phyloP scores from a whole-genome alignment of 164 flowering plant species.

The Brasenia schreberi region DNA sequence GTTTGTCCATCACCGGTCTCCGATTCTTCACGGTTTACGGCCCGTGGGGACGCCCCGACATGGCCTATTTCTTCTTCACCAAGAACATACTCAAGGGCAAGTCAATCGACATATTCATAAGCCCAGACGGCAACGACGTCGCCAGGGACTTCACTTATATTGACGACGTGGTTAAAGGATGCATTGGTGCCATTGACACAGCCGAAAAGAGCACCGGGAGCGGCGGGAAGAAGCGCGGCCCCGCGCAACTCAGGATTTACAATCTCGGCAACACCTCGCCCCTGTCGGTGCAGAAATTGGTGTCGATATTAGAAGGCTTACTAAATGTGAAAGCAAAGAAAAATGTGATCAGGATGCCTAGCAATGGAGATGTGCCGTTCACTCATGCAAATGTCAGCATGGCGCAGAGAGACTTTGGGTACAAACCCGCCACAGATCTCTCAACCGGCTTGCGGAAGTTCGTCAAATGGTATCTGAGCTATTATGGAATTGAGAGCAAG shows the following conservation, averaged over 20 bases:
- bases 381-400: conserved; percentile 89
- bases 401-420: conserved; percentile 70
- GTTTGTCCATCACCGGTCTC: conserved; percentile 67
- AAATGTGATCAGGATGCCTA: conserved; percentile 67
- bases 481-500: conserved; percentile 72
- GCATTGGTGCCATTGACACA: conserved; percentile 79
- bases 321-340: conserved; percentile 61
- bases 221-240: conserved; percentile 65
- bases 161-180: conserved; percentile 83
- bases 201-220: conserved; percentile 90
- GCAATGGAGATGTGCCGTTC: conserved; percentile 90
- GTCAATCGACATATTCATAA: conserved; percentile 37
- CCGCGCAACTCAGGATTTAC: conserved; percentile 76
- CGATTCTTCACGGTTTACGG: conserved; percentile 93
- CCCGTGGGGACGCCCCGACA: conserved; percentile 89
- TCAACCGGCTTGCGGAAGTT: conserved; percentile 71
- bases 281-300: conserved; percentile 61
- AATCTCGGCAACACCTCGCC: conserved; percentile 90
- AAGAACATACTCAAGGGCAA: conserved; percentile 59
- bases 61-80: conserved; percentile 95
- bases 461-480: conserved; percentile 88
- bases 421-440: conserved; percentile 79
- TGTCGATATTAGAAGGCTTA: conserved; percentile 44
- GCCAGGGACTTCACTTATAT: conserved; percentile 95
- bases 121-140: conserved; percentile 58